A percentile compares a stretch with the other conserved stretches of the same genome.
These are phyloP conservation scores for Adansonia digitata DNA, from an alignment of 345 rosid genomes.

Conservation along the genomic window DNA sequence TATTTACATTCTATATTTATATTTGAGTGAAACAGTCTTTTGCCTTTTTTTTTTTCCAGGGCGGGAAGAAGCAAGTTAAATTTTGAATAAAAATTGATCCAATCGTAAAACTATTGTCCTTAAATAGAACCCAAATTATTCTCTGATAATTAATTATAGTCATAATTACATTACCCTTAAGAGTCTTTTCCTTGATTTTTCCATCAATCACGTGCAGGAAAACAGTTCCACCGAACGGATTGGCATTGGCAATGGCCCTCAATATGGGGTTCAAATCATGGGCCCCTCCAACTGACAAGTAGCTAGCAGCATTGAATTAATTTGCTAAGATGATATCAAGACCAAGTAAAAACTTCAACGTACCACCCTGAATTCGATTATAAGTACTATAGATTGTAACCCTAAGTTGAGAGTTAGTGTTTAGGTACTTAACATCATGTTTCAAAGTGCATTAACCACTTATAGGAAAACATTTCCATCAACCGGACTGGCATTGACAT, in stretches of 20 bases:
- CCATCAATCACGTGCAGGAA: neutral
- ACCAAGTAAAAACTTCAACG: neutral
- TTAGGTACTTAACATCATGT: neutral
- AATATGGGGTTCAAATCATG: neutral
- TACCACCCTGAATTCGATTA: neutral
- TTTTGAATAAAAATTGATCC: neutral
- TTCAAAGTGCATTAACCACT: neutral
- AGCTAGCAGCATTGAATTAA: neutral
- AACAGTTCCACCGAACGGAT: neutral
- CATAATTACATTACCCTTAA: no score
- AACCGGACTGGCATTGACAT: neutral
- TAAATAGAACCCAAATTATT: neutral
- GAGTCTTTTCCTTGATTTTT: neutral
- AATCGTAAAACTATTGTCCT: neutral
- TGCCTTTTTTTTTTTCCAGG: neutral
- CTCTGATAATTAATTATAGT: neutral
- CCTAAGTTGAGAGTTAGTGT: neutral
- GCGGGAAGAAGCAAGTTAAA: neutral
- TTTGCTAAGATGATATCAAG: neutral
- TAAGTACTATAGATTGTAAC: neutral
- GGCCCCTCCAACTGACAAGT: conserved; percentile 1
- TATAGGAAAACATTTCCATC: neutral
- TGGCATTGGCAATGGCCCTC: neutral
- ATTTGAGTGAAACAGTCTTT: neutral
- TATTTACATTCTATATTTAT: no score